A percentile compares a stretch with the other conserved stretches of the same genome.
Conservation (phyloP, 306 rosid species). For the Dryas alaskensis region DNA sequence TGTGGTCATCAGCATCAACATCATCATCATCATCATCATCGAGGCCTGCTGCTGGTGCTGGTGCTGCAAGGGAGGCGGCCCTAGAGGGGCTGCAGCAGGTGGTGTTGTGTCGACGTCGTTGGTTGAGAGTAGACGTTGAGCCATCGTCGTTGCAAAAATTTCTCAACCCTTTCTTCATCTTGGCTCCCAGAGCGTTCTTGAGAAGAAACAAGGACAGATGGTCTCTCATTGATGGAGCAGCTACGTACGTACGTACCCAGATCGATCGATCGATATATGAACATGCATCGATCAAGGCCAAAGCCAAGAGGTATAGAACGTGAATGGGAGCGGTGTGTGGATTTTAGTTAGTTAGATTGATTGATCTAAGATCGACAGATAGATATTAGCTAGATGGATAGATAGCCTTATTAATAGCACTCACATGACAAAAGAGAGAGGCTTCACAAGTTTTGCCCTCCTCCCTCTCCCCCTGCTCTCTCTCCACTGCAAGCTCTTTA, state of each 20-base stretch:
- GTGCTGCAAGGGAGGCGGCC: no score
- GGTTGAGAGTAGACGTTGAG: conserved; percentile 73
- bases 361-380: no score
- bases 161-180: conserved; percentile 74
- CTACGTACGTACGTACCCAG: background rate
- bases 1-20: conserved; percentile 1
- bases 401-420: conserved; percentile 21
- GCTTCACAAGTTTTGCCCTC: conserved; percentile 30
- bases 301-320: background rate
- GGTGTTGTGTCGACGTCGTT: conserved; percentile 32
- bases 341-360: conserved; percentile 9
- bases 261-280: no score
- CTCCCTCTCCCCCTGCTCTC: background rate
- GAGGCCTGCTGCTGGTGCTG: no score
- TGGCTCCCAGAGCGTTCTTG: conserved; percentile 69
- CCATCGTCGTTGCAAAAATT: conserved; percentile 62
- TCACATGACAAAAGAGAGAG: conserved; percentile 41
- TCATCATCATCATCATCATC: no score
- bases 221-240: conserved; percentile 39
- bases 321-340: conserved; percentile 52
- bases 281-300: no score
- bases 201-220: conserved; percentile 60
- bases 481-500: background rate
- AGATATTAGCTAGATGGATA: background rate
- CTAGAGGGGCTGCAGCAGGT: conserved; percentile 8